phyloP scores from a whole-genome alignment of 306 rosid species.

The Inga laurina region DNA sequence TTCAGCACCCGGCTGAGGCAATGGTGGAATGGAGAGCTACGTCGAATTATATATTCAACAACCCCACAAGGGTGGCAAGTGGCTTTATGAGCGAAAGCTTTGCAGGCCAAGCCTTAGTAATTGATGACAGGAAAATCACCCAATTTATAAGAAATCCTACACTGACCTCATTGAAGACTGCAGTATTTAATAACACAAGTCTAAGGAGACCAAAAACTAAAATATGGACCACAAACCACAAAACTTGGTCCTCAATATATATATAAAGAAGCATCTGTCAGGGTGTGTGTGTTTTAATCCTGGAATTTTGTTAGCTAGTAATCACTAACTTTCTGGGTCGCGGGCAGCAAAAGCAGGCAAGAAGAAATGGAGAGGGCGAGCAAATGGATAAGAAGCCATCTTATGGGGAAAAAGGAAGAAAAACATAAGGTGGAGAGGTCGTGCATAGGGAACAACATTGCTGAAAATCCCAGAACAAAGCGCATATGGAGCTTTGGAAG shows the following conservation, averaged over 20 bases:
- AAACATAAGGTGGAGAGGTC: constrained; percentile 40
- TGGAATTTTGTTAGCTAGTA: not conserved
- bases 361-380: constrained; percentile 72
- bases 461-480: constrained; percentile 50
- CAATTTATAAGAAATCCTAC: not conserved
- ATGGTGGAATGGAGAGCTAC: constrained; percentile 24
- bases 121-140: constrained; percentile 32
- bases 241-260: not conserved
- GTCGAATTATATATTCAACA: constrained; percentile 17
- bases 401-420: constrained; percentile 63
- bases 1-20: constrained; percentile 29
- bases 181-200: constrained; percentile 11
- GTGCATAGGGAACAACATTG: constrained; percentile 24
- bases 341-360: not conserved
- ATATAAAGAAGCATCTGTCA: not conserved
- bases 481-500: constrained; percentile 79
- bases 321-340: not conserved
- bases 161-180: not conserved
- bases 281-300: not conserved
- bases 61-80: constrained; percentile 55
- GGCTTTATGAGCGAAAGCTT: constrained; percentile 49
- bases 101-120: constrained; percentile 64
- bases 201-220: constrained; percentile 18
- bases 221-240: constrained; percentile 11
- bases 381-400: constrained; percentile 75